These are phyloP conservation scores for Pyrrhoderma noxium DNA, from an alignment of 1,284 basidiomycete genomes.

Conservation along the genomic window DNA sequence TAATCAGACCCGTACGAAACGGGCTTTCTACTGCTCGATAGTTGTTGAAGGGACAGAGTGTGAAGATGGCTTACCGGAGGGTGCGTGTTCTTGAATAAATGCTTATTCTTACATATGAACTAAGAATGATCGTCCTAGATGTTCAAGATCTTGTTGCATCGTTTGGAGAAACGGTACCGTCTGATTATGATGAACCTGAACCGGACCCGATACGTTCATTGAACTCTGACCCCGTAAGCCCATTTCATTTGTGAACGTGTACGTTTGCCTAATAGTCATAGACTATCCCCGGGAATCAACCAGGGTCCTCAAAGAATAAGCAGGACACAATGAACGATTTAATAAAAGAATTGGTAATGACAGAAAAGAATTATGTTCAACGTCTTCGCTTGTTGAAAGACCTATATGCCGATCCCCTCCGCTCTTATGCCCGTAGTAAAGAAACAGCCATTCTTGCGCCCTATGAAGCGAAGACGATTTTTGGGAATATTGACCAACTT, in stretches of 20 bases:
- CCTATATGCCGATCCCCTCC: slow-evolving; percentile 86
- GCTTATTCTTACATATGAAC: background rate
- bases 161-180: slow-evolving; percentile 47
- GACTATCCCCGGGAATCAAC: slow-evolving; percentile 28
- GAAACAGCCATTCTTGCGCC: slow-evolving; percentile 81
- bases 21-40: slow-evolving; percentile 75
- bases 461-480: slow-evolving; percentile 89
- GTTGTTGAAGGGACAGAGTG: slow-evolving; percentile 64
- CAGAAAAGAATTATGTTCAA: slow-evolving; percentile 23
- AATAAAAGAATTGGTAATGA: slow-evolving; percentile 49
- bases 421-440: slow-evolving; percentile 77
- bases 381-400: slow-evolving; percentile 67
- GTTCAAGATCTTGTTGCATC: slow-evolving; percentile 73
- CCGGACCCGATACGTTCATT: background rate
- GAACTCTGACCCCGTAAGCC: background rate
- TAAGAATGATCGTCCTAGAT: slow-evolving; percentile 35
- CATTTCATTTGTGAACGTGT: background rate
- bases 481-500: slow-evolving; percentile 89
- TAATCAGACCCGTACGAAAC: slow-evolving; percentile 48
- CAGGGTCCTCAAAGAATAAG: slow-evolving; percentile 52
- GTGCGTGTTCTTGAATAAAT: too few relatives aligned
- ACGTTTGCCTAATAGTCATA: background rate
- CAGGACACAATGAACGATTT: slow-evolving; percentile 58
- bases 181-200: slow-evolving; percentile 33
- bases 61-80: too few relatives aligned